Evolutionary conservation across 2,329 filamentous ascomycete species (phyloP), one percentile per base, ranked within the genome.

Genomic region (Ambrosiella cleistominuta): DNA sequence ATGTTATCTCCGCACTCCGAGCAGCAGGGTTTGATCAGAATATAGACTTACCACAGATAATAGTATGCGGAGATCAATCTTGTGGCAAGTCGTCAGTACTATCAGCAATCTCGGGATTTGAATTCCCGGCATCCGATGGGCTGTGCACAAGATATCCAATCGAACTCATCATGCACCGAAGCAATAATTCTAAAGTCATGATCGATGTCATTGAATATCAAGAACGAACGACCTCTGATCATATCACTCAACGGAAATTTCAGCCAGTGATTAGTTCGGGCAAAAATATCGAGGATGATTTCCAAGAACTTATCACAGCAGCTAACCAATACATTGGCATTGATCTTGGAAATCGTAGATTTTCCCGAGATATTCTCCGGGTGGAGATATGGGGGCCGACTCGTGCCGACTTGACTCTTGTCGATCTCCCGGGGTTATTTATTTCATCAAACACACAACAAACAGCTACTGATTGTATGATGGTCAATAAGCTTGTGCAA

Each of bases 361-460:
- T 67, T 45, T 57, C 63, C 1, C 19, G 58, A 1, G 63, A 66
- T 56, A 57, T 62, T 3, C 62, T 68, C 7, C 65, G 61, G 8
- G 60, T 67, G n/a, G 63, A 64, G 35, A 54, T 64, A 7, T 57
- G 53, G n/a, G 62, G 64, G 13, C 51, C 63, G 1, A 62, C 59
- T 1, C 63, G 64, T 2, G 58, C 63, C 2, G 69, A 73, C 35
- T 66, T 76, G 3, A 75, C 72, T 0, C 65, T 75, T 4, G 72
- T 76, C 1, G 74, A 76, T 61, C 63, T 75, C 2, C 73, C 72
- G 1, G 72, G 74, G 1, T 63, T 75, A 2, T 72, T 75, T 39
- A 66, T 69, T 6, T 64, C 66, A 1, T 60, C 68, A 8, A 68
- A 66, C 37, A 65, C 68, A 7, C 64, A 69, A 4, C 66, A 72